Percentiles rank a stretch among this genome's conserved stretches.
Evolutionary conservation across 257 asterid species (phyloP).

Genomic region (Petunia axillaris): DNA sequence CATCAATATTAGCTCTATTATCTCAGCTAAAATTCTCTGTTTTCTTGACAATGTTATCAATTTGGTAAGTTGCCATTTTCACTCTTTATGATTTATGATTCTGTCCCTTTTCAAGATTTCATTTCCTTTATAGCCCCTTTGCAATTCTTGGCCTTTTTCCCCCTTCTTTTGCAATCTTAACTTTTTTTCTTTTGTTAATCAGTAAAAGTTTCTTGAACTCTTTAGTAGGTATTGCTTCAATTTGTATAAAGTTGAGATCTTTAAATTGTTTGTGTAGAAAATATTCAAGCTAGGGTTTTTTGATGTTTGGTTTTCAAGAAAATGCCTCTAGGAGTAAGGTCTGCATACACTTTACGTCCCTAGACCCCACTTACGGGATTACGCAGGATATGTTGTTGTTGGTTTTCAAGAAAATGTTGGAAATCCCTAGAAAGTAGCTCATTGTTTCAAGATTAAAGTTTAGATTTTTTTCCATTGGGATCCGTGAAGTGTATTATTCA

Average conservation of each 20-base stretch:
- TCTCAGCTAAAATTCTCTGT: neutral
- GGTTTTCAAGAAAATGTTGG: neutral
- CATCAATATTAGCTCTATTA: neutral
- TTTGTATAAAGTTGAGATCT: slow-evolving; percentile 20
- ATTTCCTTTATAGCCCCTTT: neutral
- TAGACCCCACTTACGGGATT: too few species aligned
- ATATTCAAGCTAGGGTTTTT: slow-evolving; percentile 15
- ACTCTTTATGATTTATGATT: neutral
- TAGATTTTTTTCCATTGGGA: neutral
- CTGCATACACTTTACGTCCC: too few species aligned
- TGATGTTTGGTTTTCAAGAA: neutral
- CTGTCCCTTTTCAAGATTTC: neutral
- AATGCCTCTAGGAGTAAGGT: neutral
- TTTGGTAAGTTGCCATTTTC: slow-evolving; percentile 24
- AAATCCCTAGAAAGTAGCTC: neutral
- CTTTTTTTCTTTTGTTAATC: neutral
- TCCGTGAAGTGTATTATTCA: neutral
- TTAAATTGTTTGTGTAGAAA: slow-evolving; percentile 4
- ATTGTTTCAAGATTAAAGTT: neutral
- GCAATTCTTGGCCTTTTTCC: neutral
- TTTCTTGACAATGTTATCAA: slow-evolving; percentile 23
- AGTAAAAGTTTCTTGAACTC: neutral
- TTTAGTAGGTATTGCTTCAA: neutral
- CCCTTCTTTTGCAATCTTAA: neutral
- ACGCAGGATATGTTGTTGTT: too few species aligned